A percentile compares a stretch with the other conserved stretches of the same genome.
Conservation (phyloP, 352 stramenopile genomes). For the Phytophthora cryptogea region DNA sequence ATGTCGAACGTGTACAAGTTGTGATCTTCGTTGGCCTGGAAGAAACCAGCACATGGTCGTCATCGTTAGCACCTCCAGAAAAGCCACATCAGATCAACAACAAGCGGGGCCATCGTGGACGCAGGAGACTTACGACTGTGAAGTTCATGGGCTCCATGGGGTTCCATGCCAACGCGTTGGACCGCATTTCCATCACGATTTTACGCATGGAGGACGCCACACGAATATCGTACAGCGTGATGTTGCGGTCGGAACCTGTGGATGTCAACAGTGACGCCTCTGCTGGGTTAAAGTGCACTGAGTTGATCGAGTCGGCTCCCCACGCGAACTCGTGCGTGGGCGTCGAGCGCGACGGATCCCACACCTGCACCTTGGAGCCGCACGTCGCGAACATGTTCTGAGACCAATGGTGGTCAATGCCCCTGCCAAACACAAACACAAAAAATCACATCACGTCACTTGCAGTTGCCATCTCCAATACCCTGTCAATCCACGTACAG, state of each 20-base stretch:
- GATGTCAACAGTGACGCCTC: slow-evolving; percentile 96
- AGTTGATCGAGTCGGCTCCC: slow-evolving; percentile 96
- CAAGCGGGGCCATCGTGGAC: slow-evolving; percentile 4
- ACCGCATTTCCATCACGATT: slow-evolving; percentile 95
- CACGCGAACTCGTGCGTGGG: slow-evolving; percentile 94
- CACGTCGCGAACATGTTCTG: slow-evolving; percentile 93
- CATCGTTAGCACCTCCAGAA: slow-evolving; percentile 20
- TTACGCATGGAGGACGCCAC: slow-evolving; percentile 95
- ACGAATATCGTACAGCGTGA: slow-evolving; percentile 94
- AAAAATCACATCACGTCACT: slow-evolving; percentile 12
- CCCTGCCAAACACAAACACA: slow-evolving; percentile 73
- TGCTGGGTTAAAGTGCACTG: slow-evolving; percentile 94
- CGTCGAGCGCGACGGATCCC: slow-evolving; percentile 92
- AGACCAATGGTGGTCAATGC: slow-evolving; percentile 98
- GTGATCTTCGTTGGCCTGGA: slow-evolving; percentile 97
- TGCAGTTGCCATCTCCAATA: not conserved
- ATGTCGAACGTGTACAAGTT: slow-evolving; percentile 99
- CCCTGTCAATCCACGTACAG: slow-evolving; percentile 46
- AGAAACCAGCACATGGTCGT: slow-evolving; percentile 8
- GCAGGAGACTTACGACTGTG: slow-evolving; percentile 78
- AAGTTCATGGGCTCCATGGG: slow-evolving; percentile 99
- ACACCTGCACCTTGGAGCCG: slow-evolving; percentile 95
- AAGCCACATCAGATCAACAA: slow-evolving; percentile 1
- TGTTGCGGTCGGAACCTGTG: slow-evolving; percentile 92
- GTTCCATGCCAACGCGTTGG: slow-evolving; percentile 99